Base-by-base conservation (phyloP, 2,329 filamentous ascomycete genomes). In the Fusarium sp. region DNA sequence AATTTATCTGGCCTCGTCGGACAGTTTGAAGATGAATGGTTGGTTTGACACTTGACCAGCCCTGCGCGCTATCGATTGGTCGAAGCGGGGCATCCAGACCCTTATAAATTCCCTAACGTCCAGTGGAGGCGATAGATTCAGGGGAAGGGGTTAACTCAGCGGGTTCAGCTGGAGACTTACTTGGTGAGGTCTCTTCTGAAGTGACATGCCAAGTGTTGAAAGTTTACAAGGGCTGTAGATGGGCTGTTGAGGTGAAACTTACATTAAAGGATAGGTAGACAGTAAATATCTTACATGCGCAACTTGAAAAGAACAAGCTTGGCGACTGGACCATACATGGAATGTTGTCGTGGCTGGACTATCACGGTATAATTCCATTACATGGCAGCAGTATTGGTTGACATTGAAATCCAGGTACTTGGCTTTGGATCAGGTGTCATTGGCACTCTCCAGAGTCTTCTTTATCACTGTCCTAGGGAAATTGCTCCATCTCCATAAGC, bases 61-160 rank as follows among this genome's bases (percentile, higher is more conserved):
- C 55, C 58, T 71, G 66, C 43, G 63, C 26, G 52, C 47, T 54
- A 39, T 69, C 67, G 54, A 71, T 71, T 71, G 69, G 69, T 49
- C 47, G 39, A 42, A 51, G 65, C 56, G 63, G 69, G 67, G 63
- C 57, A 54, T 52, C 46, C 41, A 52, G 59, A 65, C 53, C 68
- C 58, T 62, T 54, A 13, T 44, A 50, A 51, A 50, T 11, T 19
- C 45, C 55, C 67, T 38, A 40, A 36, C 39, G 46, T 41, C 35
- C 42, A 12, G 31, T 49, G 31, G 39, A 52, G 50, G 51, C 56
- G 46, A 46, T 44, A 36, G 36, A 55, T 61, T 61, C 56, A 60
- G 56, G 57, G 57, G 56, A 44, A 45, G 35, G 22, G 10, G 36
- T 44, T 19, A 19, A 19, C 19, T 19, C 13, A 24, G 25, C n/a